Percentiles rank a stretch among this genome's conserved stretches.
Evolutionary conservation across 768 basidiomycete genomes (phyloP).

Genomic region (Butyriboletus loyo): DNA sequence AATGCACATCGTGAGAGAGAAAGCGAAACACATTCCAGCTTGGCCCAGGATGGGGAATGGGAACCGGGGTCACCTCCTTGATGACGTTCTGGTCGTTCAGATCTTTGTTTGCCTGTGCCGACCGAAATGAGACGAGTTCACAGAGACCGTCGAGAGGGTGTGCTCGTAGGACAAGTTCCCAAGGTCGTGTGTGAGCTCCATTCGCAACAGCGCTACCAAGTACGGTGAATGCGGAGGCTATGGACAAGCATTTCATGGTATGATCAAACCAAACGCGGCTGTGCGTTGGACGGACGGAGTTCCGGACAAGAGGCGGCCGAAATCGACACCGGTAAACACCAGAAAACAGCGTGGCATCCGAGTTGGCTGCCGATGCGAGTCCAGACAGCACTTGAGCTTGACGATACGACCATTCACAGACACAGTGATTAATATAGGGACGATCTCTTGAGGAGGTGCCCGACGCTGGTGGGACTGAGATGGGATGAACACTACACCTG

Average conservation of each 20-base stretch:
- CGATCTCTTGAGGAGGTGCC: not conserved
- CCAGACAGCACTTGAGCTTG: not conserved
- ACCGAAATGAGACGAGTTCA: constrained; percentile 16
- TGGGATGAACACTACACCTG: constrained; percentile 21
- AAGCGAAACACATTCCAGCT: constrained; percentile 15
- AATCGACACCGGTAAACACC: not conserved
- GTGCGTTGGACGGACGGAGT: not conserved
- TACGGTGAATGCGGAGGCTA: not conserved
- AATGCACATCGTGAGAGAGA: constrained; percentile 17
- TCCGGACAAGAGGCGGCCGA: not conserved
- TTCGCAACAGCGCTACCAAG: constrained; percentile 4
- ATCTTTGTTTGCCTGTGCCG: constrained; percentile 21
- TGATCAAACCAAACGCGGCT: not conserved
- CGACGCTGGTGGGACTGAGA: not conserved
- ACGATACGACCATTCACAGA: not conserved
- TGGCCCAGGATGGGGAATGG: constrained; percentile 5
- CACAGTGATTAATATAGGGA: not conserved
- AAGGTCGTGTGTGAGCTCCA: constrained; percentile 74
- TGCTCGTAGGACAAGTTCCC: constrained; percentile 36
- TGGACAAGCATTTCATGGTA: constrained; percentile 15
- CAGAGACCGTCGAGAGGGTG: constrained; percentile 18
- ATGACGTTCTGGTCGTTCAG: constrained; percentile 8
- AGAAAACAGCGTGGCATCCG: constrained; percentile 1
- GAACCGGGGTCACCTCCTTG: constrained; percentile 8
- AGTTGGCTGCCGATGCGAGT: not conserved